phyloP scores from a whole-genome alignment of 2,329 filamentous ascomycete genomes.

The Fusarium mundagurra region DNA sequence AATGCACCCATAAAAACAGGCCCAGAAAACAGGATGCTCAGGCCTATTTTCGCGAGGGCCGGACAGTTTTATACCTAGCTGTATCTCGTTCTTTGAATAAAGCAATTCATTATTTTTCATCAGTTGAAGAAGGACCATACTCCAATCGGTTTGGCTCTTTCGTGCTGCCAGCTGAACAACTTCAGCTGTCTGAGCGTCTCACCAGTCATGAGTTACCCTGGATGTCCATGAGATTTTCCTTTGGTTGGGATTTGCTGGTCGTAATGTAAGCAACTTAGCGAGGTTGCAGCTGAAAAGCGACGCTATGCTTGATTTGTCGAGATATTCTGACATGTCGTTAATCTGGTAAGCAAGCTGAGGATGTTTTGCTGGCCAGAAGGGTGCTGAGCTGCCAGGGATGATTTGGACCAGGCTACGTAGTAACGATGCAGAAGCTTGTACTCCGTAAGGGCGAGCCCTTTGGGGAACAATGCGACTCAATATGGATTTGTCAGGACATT shows the following conservation, averaged over 20 bases:
- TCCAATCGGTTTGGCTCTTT: neutral
- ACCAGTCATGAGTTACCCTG: neutral
- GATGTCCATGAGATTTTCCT: too few relatives aligned
- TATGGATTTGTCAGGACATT: neutral
- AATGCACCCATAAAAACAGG: accelerated
- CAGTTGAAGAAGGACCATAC: neutral
- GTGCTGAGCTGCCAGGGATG: too few relatives aligned
- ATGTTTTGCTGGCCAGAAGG: too few relatives aligned
- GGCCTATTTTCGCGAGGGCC: accelerated
- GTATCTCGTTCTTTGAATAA: accelerated
- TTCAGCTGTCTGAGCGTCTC: accelerated
- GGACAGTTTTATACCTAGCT: accelerated
- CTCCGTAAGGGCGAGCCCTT: too few relatives aligned
- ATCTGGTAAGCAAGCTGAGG: neutral
- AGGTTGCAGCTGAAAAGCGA: neutral
- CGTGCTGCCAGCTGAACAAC: neutral
- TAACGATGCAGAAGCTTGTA: neutral
- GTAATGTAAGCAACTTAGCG: neutral
- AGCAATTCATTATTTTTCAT: accelerated
- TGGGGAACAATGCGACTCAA: neutral
- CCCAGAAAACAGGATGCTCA: accelerated
- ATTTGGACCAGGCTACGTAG: neutral
- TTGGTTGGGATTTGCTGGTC: neutral
- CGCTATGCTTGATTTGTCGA: neutral
- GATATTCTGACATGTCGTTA: neutral